Base-by-base conservation (phyloP, 2,329 filamentous ascomycete genomes). In the Dothideomycetes sp. region DNA sequence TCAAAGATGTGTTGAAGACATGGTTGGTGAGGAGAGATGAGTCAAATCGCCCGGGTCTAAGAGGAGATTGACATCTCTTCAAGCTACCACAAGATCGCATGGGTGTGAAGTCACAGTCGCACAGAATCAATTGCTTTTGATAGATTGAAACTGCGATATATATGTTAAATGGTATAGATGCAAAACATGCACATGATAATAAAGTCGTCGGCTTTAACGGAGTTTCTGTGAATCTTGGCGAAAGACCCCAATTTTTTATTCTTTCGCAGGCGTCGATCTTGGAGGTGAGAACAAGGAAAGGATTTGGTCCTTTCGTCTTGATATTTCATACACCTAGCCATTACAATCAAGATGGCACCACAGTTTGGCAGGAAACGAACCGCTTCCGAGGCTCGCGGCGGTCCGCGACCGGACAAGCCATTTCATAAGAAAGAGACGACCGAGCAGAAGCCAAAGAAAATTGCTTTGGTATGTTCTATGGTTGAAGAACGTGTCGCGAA, bases 291-390 rank as follows among this genome's bases (percentile, higher is more conserved):
- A n/a, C n/a, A n/a, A n/a, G n/a, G n/a, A n/a, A n/a, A n/a, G n/a
- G n/a, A n/a, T n/a, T n/a, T n/a, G n/a, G n/a, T n/a, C n/a, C n/a
- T n/a, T n/a, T n/a, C n/a, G n/a, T n/a, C n/a, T n/a, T n/a, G n/a
- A n/a, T n/a, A n/a, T n/a, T n/a, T n/a, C n/a, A n/a, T n/a, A 33
- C 4, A 28, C 30, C 20, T 28, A 10, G 15, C n/a, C 11, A 32
- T 33, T 19, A 16, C 8, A 7, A 5, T 15, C 29, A 28, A 28
- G 8, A 28, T 13, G 22, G 16, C 23, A 10, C 5, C 17, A 38
- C 44, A 25, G 17, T 62, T 62, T 60, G 59, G 57, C 17, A 51
- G 50, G 31, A 63, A 64, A 51, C 44, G 61, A 18, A 61, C 59
- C 35, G 54, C 55, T 9, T 45, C 49, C 13, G 58, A 55, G 34